Evolutionary conservation across 176 grass and related monocot genomes (phyloP).

Genomic region (Cocos nucifera): DNA sequence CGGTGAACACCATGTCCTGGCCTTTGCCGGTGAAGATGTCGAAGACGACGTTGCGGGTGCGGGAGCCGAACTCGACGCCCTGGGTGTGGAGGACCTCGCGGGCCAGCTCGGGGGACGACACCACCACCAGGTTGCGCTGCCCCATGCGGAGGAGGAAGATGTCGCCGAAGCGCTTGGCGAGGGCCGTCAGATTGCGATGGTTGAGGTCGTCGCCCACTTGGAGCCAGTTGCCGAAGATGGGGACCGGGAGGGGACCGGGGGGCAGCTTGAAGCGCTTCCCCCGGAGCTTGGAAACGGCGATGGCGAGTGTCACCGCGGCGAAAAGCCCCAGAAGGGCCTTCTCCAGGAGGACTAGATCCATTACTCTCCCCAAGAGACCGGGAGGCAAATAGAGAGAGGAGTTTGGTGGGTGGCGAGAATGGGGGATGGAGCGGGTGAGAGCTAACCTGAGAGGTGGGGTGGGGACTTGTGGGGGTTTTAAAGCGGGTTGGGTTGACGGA

Average conservation of each 20-base stretch:
- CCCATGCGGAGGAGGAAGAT: conserved; percentile 90
- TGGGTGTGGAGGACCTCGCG: conserved; percentile 92
- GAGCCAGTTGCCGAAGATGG: conserved; percentile 87
- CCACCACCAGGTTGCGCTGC: conserved; percentile 79
- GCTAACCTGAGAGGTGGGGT: no score
- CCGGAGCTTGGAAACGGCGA: conserved; percentile 56
- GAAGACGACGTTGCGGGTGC: conserved; percentile 93
- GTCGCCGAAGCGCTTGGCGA: conserved; percentile 70
- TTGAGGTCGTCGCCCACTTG: conserved; percentile 96
- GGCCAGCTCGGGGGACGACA: conserved; percentile 66
- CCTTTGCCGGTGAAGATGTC: conserved; percentile 95
- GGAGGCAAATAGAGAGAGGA: no score
- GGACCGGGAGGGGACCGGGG: conserved; percentile 38
- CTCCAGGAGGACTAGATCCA: conserved; percentile 67
- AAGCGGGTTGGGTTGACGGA: no score
- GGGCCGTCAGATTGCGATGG: conserved; percentile 62
- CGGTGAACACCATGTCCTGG: conserved; percentile 95
- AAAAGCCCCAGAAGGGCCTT: conserved; percentile 87
- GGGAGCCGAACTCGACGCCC: conserved; percentile 94
- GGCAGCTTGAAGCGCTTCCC: conserved; percentile 67
- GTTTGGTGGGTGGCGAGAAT: no score
- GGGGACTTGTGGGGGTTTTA: no score
- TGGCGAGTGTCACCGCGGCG: conserved; percentile 54
- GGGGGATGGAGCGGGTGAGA: no score
- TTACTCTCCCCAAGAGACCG: neutral